Evolutionary conservation across 352 stramenopile species (phyloP), one percentile per base, ranked within the genome.

Genomic region (Peronosclerospora sorghi): DNA sequence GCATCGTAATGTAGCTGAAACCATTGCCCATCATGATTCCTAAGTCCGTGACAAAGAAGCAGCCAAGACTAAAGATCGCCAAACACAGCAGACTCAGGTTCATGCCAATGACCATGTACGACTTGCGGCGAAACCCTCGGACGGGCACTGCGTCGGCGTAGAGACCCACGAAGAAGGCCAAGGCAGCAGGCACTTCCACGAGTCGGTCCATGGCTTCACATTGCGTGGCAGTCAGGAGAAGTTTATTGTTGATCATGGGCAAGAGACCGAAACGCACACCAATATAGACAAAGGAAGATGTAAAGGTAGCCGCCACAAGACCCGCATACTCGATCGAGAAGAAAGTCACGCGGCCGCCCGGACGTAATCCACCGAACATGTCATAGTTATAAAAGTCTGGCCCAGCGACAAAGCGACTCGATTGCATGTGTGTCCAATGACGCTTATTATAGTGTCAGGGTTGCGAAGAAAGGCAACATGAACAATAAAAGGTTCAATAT

Each of bases 81-180:
- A 65, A 29, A 19, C 51, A 59, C 37, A 58, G 14, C 9, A 67
- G 48, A 41, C 62, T 73, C 5, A 73, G 44, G 2, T 49, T n/a
- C 45, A 76, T 52, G 1, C 83, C 83, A 12, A 86, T 29, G 6
- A 82, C 51, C 64, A 93, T 87, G 61, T 95, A 95, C 7, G 77
- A 63, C 62, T 89, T 91, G 38, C 81, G 63, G 15, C 73, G 71
- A n/a, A 68, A 72, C 20, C 78, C 73, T 37, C 58, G 68, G 37
- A 95, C 67, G 3, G 83, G 83, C 40, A 83, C 71, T 20, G 63
- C 83, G 54, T 95, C 83, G 13, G 63, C 73, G 17, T 93, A 51
- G 19, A 93, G 68, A 20, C 81, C 86, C 29, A 92, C 68, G 26
- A 94, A 56, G 39, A 95, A 80, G 47, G 86, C 93, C 41, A 88